Conservation (phyloP, 2,329 filamentous ascomycete species). For the Fusarium sp. region DNA sequence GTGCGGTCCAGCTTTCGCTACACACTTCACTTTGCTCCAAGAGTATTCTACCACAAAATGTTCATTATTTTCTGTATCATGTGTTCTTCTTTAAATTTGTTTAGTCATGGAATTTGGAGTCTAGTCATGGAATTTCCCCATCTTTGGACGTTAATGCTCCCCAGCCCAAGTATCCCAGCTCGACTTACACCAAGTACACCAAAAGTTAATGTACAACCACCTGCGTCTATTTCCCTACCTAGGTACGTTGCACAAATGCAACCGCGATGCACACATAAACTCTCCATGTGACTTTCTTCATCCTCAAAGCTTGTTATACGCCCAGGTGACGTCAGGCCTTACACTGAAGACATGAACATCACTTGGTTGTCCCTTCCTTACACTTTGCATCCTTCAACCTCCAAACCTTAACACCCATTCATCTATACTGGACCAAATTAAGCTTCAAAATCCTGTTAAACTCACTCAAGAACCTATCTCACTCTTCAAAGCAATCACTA, state of each 20-base stretch:
- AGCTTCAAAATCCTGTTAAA: accelerated
- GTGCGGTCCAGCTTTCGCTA: slow-evolving; percentile 17
- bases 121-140: not conserved
- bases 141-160: not conserved
- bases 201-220: not conserved
- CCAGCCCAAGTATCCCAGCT: not conserved
- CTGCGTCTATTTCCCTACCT: not conserved
- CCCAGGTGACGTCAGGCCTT: slow-evolving; percentile 20
- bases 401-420: not conserved
- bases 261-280: not conserved
- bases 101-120: not conserved
- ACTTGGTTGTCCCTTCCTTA: not conserved
- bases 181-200: slow-evolving; percentile 12
- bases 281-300: not conserved
- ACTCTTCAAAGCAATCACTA: not conserved
- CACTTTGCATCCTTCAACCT: not conserved
- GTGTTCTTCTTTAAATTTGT: too few relatives aligned
- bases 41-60: not conserved
- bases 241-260: slow-evolving; percentile 22
- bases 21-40: not conserved
- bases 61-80: too few relatives aligned
- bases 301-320: not conserved
- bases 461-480: not conserved
- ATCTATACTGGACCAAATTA: not conserved
- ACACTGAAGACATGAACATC: not conserved